Evolutionary conservation across 352 stramenopile species (phyloP).

Genomic region (Blastocystis sp.): DNA sequence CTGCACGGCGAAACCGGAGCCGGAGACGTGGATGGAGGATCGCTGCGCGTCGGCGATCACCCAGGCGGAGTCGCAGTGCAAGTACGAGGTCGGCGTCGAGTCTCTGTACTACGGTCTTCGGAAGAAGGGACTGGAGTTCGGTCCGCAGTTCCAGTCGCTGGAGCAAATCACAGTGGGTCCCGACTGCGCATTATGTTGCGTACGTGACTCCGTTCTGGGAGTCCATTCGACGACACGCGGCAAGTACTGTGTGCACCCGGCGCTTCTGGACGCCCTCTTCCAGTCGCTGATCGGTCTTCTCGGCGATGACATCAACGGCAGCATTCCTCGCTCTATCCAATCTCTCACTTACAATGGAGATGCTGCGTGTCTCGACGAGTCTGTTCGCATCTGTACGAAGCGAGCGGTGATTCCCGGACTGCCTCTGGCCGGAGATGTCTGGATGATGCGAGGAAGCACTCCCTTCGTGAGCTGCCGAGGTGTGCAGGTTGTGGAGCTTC

Average conservation of each 20-base stretch:
- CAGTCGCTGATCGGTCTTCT: slow-evolving; percentile 41
- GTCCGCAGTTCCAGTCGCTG: slow-evolving; percentile 47
- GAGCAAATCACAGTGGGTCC: not conserved
- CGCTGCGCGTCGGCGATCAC: not conserved
- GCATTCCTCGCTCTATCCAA: slow-evolving; percentile 3
- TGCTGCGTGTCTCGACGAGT: not conserved
- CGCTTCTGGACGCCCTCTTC: slow-evolving; percentile 40
- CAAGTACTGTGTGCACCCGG: slow-evolving; percentile 23
- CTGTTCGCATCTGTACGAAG: not conserved
- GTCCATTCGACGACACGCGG: not conserved
- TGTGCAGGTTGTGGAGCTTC: slow-evolving; percentile 4
- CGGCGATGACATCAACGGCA: not conserved
- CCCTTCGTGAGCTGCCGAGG: not conserved
- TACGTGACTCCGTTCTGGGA: not conserved
- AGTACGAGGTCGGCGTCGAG: not conserved
- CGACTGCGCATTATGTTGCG: not conserved
- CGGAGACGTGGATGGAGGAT: not conserved
- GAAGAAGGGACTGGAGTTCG: slow-evolving; percentile 33
- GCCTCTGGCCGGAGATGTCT: slow-evolving; percentile 1
- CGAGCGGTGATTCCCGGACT: not conserved
- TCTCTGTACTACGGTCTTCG: slow-evolving; percentile 21
- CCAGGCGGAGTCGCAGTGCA: not conserved
- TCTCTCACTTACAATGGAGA: not conserved
- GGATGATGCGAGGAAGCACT: not conserved
- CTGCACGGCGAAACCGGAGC: not conserved